Percentiles rank a stretch among this genome's conserved stretches.
Evolutionary conservation across 2,329 filamentous ascomycete species (phyloP).

Genomic region (Diaporthe sp.): DNA sequence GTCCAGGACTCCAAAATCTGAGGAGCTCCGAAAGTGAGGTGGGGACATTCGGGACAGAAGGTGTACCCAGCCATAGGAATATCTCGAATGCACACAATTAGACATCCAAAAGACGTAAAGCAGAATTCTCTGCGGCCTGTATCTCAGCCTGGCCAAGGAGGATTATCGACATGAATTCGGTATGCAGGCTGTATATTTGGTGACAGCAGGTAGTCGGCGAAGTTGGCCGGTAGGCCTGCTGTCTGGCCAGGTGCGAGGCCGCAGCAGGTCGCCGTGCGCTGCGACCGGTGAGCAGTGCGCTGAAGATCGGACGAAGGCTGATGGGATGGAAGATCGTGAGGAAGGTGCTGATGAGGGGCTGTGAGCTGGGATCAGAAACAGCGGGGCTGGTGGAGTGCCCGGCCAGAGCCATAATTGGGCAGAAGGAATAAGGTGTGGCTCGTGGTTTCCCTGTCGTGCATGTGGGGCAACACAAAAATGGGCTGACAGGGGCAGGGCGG

Average conservation of each 20-base stretch:
- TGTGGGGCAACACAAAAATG: neutral
- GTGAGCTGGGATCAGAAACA: constrained; percentile 14
- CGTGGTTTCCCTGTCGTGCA: constrained; percentile 20
- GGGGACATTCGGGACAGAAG: too few species aligned
- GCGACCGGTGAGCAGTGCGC: neutral
- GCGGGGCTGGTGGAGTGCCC: neutral
- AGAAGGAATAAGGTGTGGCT: constrained; percentile 34
- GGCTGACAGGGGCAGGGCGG: constrained; percentile 23
- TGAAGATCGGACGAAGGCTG: neutral
- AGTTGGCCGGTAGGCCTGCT: neutral
- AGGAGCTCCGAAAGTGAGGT: neutral
- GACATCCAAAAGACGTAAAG: neutral
- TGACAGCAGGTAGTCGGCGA: constrained; percentile 21
- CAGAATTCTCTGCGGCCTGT: neutral
- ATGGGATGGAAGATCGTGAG: constrained; percentile 16
- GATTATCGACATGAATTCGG: neutral
- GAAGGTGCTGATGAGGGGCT: constrained; percentile 21
- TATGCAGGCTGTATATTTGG: neutral
- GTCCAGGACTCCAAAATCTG: neutral
- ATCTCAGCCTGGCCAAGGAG: neutral
- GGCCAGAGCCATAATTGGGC: constrained; percentile 16
- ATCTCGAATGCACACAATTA: neutral
- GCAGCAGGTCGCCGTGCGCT: constrained; percentile 2
- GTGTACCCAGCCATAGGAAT: neutral
- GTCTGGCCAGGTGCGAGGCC: neutral